Evolutionary conservation across 2,329 filamentous ascomycete species (phyloP).

Genomic region (Phialocephala subalpina): DNA sequence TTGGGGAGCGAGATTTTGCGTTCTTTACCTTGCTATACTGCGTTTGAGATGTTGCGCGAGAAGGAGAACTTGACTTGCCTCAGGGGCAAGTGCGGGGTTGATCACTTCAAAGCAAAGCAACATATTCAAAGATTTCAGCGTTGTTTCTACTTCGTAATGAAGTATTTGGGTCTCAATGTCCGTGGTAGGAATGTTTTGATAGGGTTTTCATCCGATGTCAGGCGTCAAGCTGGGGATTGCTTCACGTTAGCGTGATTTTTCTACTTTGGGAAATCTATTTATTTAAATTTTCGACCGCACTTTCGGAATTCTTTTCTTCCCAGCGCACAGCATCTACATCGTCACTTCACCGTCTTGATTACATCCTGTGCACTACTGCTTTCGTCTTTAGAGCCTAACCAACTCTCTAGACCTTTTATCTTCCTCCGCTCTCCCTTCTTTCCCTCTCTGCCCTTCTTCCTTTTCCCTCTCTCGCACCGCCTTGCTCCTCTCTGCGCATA

Average conservation of each 20-base stretch:
- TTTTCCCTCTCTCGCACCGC: neutral
- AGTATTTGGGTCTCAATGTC: neutral
- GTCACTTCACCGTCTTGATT: neutral
- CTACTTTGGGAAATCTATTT: neutral
- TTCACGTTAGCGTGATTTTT: neutral
- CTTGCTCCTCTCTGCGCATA: neutral
- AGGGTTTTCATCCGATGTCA: neutral
- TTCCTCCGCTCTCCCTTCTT: neutral
- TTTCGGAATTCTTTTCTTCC: neutral
- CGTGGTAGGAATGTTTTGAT: neutral
- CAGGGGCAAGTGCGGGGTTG: no score
- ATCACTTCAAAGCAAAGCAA: no score
- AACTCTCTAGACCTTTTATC: neutral
- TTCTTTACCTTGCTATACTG: no score
- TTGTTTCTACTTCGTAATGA: no score
- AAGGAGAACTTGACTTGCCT: no score
- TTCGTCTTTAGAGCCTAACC: neutral
- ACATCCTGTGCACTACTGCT: constrained; percentile 1
- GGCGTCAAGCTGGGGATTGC: neutral
- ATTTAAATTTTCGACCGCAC: neutral
- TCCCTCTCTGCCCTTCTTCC: neutral
- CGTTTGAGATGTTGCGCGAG: no score
- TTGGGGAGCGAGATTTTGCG: no score
- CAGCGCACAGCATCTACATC: constrained; percentile 1
- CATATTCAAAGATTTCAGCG: no score